phyloP scores from a whole-genome alignment of 768 basidiomycete species.

The Arthromyces matolae region DNA sequence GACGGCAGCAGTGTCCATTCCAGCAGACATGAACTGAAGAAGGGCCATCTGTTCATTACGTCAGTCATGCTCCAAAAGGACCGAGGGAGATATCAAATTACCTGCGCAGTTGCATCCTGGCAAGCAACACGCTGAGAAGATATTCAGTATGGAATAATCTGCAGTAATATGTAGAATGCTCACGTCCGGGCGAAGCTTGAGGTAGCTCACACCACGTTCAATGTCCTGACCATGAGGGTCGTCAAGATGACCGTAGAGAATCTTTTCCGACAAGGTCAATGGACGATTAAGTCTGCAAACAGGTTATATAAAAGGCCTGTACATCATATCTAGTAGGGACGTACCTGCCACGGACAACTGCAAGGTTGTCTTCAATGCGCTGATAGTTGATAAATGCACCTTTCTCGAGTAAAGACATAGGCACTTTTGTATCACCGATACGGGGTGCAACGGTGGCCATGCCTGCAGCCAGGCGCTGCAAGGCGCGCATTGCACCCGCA shows the following conservation, averaged over 20 bases:
- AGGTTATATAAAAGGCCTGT: too few relatives aligned
- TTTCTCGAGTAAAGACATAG: constrained; percentile 84
- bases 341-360: constrained; percentile 81
- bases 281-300: constrained; percentile 87
- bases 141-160: constrained; percentile 7
- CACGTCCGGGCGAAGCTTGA: constrained; percentile 97
- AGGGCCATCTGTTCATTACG: constrained; percentile 83
- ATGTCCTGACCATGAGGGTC: constrained; percentile 91
- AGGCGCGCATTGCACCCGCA: constrained; percentile 47
- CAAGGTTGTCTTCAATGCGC: constrained; percentile 97
- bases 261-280: constrained; percentile 93
- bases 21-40: constrained; percentile 99
- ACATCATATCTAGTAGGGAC: too few relatives aligned
- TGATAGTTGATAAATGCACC: constrained; percentile 89
- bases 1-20: constrained; percentile 95
- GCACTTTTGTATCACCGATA: constrained; percentile 87
- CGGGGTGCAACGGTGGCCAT: constrained; percentile 80
- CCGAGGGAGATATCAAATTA: constrained; percentile 27
- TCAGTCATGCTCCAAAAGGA: constrained; percentile 26
- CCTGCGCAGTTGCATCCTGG: constrained; percentile 89
- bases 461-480: constrained; percentile 55
- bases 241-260: constrained; percentile 96
- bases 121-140: constrained; percentile 74
- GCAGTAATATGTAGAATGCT: constrained; percentile 29
- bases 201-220: constrained; percentile 87